Percentiles rank a stretch among this genome's conserved stretches.
Evolutionary conservation across 1,284 basidiomycete genomes (phyloP).

Genomic region (Macrocystidia cucumis): DNA sequence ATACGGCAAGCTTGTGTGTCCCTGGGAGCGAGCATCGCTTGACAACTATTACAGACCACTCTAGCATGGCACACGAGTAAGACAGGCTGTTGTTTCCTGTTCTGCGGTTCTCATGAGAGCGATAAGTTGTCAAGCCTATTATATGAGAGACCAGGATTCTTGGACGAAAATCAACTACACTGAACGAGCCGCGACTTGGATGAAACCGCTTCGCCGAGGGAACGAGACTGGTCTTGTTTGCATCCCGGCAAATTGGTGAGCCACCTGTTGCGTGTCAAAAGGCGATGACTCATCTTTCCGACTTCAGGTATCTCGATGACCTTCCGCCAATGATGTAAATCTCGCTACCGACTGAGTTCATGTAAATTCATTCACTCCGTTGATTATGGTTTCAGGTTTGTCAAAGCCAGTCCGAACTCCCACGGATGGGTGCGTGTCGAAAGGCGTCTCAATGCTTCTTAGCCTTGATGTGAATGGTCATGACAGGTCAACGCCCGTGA

Average conservation of each 20-base stretch:
- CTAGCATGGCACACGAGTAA: slow-evolving; percentile 52
- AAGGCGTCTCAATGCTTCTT: background rate
- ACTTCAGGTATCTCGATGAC: slow-evolving; percentile 8
- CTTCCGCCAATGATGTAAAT: slow-evolving; percentile 12
- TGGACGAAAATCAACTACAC: slow-evolving; percentile 75
- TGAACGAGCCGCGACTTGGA: slow-evolving; percentile 59
- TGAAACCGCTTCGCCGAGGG: slow-evolving; percentile 65
- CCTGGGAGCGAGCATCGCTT: too few species aligned
- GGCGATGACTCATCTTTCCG: too few species aligned
- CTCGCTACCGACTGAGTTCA: background rate
- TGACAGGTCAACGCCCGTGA: slow-evolving; percentile 66
- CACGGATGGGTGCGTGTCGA: slow-evolving; percentile 10
- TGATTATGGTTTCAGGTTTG: slow-evolving; percentile 7
- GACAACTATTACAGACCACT: slow-evolving; percentile 42
- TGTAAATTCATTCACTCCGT: background rate
- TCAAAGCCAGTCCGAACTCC: slow-evolving; percentile 13
- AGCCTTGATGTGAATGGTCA: too few species aligned
- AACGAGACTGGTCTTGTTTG: slow-evolving; percentile 64
- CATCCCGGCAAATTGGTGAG: slow-evolving; percentile 65
- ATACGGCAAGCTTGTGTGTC: slow-evolving; percentile 62
- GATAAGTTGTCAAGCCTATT: slow-evolving; percentile 62
- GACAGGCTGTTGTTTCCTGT: background rate
- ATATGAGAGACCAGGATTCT: slow-evolving; percentile 57
- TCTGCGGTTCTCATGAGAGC: slow-evolving; percentile 7
- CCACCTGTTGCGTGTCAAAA: too few species aligned